Percentiles rank a stretch among this genome's conserved stretches.
Evolutionary conservation across 768 basidiomycete species (phyloP).

Genomic region (Dioszegia crocea): DNA sequence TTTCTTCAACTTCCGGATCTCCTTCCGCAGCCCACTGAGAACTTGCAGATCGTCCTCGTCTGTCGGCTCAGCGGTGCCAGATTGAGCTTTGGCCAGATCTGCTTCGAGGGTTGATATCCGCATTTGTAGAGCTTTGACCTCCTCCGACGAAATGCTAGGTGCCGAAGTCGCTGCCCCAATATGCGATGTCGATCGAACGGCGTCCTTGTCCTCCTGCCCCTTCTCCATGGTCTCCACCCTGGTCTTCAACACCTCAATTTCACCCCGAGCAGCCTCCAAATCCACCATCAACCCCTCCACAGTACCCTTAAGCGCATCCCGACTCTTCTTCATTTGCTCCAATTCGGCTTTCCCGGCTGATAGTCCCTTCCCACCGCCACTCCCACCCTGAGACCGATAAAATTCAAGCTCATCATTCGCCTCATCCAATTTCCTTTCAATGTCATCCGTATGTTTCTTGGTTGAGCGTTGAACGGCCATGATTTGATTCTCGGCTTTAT

Average conservation of each 20-base stretch:
- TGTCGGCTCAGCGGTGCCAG: neutral
- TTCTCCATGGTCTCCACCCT: constrained; percentile 11
- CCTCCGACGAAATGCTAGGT: neutral
- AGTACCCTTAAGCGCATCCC: constrained; percentile 15
- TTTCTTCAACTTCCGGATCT: constrained; percentile 7
- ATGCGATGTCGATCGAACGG: neutral
- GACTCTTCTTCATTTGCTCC: constrained; percentile 32
- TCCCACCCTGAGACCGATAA: constrained; percentile 17
- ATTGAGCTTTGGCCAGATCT: constrained; percentile 1
- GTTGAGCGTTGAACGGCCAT: constrained; percentile 36
- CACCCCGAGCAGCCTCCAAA: constrained; percentile 15
- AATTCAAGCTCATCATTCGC: constrained; percentile 42
- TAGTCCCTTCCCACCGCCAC: neutral
- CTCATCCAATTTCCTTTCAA: constrained; percentile 40
- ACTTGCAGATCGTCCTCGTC: constrained; percentile 2
- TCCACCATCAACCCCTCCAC: constrained; percentile 26
- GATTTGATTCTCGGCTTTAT: constrained; percentile 48
- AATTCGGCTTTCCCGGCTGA: constrained; percentile 17
- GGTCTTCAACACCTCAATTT: constrained; percentile 14
- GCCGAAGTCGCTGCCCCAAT: neutral
- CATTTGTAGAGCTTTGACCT: constrained; percentile 8
- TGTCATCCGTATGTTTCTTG: constrained; percentile 33
- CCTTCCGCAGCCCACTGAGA: neutral
- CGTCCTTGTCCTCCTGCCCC: constrained; percentile 28
- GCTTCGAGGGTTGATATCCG: constrained; percentile 15